Evolutionary conservation across 1,284 basidiomycete species (phyloP).

Genomic region (Tilletiopsis washingtonensis): DNA sequence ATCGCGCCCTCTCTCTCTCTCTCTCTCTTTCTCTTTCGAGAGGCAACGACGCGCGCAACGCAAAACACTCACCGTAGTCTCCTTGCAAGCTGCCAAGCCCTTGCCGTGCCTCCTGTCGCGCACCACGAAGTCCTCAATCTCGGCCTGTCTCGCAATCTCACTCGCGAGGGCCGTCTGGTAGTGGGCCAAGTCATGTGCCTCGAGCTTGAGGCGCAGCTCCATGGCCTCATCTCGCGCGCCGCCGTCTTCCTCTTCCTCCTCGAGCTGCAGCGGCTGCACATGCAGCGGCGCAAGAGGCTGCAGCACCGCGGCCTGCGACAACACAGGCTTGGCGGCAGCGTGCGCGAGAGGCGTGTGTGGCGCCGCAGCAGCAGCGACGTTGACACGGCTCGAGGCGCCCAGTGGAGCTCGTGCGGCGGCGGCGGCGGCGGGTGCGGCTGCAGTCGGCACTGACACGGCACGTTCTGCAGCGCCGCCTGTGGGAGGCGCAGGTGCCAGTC

Average conservation of each 20-base stretch:
- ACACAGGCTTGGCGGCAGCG: background rate
- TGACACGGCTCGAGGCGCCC: background rate
- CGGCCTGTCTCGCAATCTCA: conserved; percentile 2
- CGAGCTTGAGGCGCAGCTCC: background rate
- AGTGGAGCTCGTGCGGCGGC: background rate
- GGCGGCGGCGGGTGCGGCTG: background rate
- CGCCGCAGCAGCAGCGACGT: background rate
- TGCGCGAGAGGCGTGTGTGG: background rate
- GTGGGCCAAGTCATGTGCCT: conserved; percentile 1
- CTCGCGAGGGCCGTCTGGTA: background rate
- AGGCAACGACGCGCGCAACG: background rate
- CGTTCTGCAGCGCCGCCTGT: no score
- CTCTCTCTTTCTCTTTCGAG: no score
- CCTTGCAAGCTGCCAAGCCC: background rate
- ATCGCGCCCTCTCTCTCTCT: no score
- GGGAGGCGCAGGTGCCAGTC: background rate
- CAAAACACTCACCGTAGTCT: background rate
- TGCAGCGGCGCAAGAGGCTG: no score
- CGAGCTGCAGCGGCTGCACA: no score
- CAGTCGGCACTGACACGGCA: no score
- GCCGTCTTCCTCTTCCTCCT: background rate
- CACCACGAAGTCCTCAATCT: background rate
- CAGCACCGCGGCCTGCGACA: background rate
- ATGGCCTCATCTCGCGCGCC: background rate
- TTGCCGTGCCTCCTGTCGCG: background rate